phyloP scores from a whole-genome alignment of 2,329 filamentous ascomycete genomes.

The Chaetoscypha palmicola region DNA sequence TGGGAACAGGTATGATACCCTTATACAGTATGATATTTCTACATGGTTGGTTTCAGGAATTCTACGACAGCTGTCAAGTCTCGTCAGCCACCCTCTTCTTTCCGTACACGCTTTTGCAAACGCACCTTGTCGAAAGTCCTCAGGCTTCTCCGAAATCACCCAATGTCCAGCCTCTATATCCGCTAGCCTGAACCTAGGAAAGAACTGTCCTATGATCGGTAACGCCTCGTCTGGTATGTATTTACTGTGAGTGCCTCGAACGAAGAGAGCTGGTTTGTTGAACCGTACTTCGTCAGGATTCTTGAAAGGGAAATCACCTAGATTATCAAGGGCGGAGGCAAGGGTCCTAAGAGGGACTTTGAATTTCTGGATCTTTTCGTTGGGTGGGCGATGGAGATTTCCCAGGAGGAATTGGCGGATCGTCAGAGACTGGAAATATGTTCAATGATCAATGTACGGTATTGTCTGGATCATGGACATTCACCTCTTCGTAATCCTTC shows the following conservation, averaged over 20 bases:
- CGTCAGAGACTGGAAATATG: slow-evolving; percentile 46
- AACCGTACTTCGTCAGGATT: slow-evolving; percentile 63
- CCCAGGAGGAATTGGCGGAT: slow-evolving; percentile 89
- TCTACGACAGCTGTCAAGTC: slow-evolving; percentile 50
- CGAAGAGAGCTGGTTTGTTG: slow-evolving; percentile 71
- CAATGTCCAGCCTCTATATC: slow-evolving; percentile 79
- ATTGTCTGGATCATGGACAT: slow-evolving; percentile 9
- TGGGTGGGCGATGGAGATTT: slow-evolving; percentile 59
- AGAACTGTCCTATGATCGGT: slow-evolving; percentile 74
- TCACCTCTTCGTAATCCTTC: slow-evolving; percentile 61
- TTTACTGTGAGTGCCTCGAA: slow-evolving; percentile 68
- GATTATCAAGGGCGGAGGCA: slow-evolving; percentile 57
- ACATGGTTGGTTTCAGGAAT: slow-evolving; percentile 48
- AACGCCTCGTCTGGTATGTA: slow-evolving; percentile 77
- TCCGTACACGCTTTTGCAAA: too few species aligned
- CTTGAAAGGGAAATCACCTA: slow-evolving; percentile 81
- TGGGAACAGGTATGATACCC: slow-evolving; percentile 27
- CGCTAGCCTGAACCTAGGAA: slow-evolving; percentile 65
- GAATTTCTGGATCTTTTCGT: slow-evolving; percentile 57
- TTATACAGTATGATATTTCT: slow-evolving; percentile 32
- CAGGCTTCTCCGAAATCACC: slow-evolving; percentile 83
- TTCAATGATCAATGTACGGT: background rate
- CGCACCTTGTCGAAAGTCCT: slow-evolving; percentile 66
- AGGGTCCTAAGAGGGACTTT: slow-evolving; percentile 71
- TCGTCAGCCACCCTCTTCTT: background rate